These are phyloP conservation scores for Boletus rubropictus DNA, from an alignment of 768 basidiomycete genomes.

Conservation along the genomic window DNA sequence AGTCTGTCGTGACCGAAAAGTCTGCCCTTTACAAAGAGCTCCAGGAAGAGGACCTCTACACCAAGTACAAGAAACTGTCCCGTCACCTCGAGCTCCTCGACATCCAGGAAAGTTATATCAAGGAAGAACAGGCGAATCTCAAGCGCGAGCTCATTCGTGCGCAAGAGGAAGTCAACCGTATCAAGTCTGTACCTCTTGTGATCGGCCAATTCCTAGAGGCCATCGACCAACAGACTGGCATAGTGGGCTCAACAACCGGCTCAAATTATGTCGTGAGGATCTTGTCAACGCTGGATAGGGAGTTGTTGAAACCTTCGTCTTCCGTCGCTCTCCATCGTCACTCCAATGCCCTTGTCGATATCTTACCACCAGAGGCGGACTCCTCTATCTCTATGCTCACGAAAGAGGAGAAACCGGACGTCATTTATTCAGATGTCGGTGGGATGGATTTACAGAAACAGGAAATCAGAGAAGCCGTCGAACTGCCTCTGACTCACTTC, in stretches of 20 bases:
- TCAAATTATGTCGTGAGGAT: constrained; percentile 98
- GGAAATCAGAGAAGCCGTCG: constrained; percentile 97
- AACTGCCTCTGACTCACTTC: constrained; percentile 93
- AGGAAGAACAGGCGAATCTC: constrained; percentile 96
- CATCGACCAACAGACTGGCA: constrained; percentile 94
- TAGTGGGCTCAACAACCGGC: constrained; percentile 96
- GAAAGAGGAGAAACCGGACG: constrained; percentile 91
- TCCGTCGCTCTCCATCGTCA: constrained; percentile 98
- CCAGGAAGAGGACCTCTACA: constrained; percentile 89
- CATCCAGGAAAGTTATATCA: constrained; percentile 94
- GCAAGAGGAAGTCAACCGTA: constrained; percentile 98
- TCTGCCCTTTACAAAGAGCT: constrained; percentile 79
- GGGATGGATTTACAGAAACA: constrained; percentile 98
- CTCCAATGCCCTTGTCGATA: constrained; percentile 97
- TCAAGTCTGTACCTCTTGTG: constrained; percentile 96
- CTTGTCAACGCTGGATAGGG: constrained; percentile 92
- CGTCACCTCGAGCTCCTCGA: constrained; percentile 94
- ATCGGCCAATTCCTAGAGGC: constrained; percentile 99
- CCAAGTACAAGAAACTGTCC: constrained; percentile 94
- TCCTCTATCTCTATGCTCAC: constrained; percentile 94
- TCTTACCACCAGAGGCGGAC: constrained; percentile 97
- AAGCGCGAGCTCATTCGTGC: constrained; percentile 97
- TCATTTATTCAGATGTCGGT: constrained; percentile 89
- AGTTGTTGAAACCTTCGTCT: constrained; percentile 93
- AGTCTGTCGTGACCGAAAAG: constrained; percentile 84